Percentiles rank a stretch among this genome's conserved stretches.
These are phyloP conservation scores for Adenanthera pavonina DNA, from an alignment of 306 rosid genomes.

Conservation along the genomic window DNA sequence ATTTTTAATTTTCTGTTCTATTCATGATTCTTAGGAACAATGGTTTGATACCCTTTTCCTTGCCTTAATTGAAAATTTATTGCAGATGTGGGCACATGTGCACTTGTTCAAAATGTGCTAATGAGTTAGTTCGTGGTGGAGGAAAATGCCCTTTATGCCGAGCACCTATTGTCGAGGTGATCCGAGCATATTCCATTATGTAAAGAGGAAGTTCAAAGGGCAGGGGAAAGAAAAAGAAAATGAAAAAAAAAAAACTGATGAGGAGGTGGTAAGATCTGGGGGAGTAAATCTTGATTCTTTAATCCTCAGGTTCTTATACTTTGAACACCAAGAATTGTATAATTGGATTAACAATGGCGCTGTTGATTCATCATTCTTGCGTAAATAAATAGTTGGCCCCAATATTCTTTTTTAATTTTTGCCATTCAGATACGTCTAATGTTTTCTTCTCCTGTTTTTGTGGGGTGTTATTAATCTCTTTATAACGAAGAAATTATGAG, in stretches of 20 bases:
- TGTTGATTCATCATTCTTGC: slow-evolving; percentile 82
- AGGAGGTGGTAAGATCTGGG: slow-evolving; percentile 42
- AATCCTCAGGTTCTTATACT: slow-evolving; percentile 57
- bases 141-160: slow-evolving; percentile 99
- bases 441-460: not conserved
- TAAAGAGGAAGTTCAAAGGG: slow-evolving; percentile 62
- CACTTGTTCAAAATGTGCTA: slow-evolving; percentile 98
- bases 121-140: slow-evolving; percentile 90
- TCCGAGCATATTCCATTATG: slow-evolving; percentile 97
- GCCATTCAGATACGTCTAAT: not conserved
- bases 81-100: slow-evolving; percentile 99
- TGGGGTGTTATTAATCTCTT: not conserved
- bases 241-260: not conserved
- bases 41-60: slow-evolving; percentile 22
- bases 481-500: not conserved
- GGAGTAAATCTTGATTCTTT: slow-evolving; percentile 46
- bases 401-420: slow-evolving; percentile 45
- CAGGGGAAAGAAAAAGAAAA: slow-evolving; percentile 35
- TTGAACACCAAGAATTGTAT: slow-evolving; percentile 62
- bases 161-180: slow-evolving; percentile 97
- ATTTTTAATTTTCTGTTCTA: slow-evolving; percentile 1
- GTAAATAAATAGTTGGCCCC: slow-evolving; percentile 68
- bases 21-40: not conserved
- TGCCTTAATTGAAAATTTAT: slow-evolving; percentile 30
- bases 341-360: slow-evolving; percentile 78